Conservation (phyloP, 176 grass and related monocot genomes). For the Phragmites australis region DNA sequence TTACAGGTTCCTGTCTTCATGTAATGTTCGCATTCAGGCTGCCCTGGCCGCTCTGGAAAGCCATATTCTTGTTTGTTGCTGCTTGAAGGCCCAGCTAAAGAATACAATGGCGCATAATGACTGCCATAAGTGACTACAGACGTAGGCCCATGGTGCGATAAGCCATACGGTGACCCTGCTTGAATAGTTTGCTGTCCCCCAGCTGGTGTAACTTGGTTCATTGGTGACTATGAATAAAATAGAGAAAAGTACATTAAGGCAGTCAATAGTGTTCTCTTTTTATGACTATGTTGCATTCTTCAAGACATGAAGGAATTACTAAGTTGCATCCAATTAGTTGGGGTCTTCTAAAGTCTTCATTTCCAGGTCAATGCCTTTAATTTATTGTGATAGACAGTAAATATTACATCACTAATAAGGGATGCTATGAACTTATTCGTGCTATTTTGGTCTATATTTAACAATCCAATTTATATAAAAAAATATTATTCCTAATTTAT, state of each 20-base stretch:
- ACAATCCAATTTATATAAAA: not conserved
- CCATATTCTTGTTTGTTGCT: constrained; percentile 44
- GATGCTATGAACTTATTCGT: constrained; percentile 7
- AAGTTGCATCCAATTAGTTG: not conserved
- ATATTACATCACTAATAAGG: not conserved
- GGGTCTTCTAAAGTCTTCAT: not conserved
- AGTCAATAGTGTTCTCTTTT: not conserved
- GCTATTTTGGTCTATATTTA: constrained; percentile 3
- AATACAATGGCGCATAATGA: constrained; percentile 47
- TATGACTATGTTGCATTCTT: not conserved
- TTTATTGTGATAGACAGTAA: constrained; percentile 8
- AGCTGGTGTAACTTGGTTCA: constrained; percentile 53
- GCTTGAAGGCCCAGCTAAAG: constrained; percentile 48
- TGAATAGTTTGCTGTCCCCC: constrained; percentile 65
- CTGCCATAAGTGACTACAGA: constrained; percentile 40
- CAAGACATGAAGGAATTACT: constrained; percentile 1
- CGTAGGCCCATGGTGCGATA: constrained; percentile 50
- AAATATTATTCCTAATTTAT: not conserved
- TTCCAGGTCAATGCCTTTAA: not conserved
- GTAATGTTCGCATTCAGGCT: constrained; percentile 80
- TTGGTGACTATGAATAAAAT: constrained; percentile 47
- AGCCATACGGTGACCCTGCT: constrained; percentile 54
- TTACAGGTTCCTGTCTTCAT: constrained; percentile 76
- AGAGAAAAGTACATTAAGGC: not conserved
- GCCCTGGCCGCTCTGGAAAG: constrained; percentile 69